Conservation (phyloP, 305 asterid species). For the Rubia peregrina region DNA sequence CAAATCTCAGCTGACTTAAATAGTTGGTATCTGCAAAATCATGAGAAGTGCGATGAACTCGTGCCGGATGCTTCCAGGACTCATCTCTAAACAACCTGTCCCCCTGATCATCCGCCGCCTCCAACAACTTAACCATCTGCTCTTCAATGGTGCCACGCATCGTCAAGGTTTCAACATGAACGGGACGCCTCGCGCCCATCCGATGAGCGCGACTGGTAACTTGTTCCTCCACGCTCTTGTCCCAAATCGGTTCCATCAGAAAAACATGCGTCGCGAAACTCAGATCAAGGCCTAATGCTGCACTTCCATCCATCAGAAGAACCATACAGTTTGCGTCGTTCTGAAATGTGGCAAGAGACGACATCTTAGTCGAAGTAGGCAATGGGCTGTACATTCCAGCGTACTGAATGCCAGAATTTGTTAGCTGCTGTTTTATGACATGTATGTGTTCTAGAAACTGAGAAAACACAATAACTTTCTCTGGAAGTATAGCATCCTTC, state of each 20-base stretch:
- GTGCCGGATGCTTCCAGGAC: slow-evolving; percentile 41
- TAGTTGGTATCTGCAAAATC: slow-evolving; percentile 94
- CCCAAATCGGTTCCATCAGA: slow-evolving; percentile 99
- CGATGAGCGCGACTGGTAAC: slow-evolving; percentile 99
- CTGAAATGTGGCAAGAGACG: slow-evolving; percentile 70
- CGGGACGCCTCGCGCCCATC: slow-evolving; percentile 94
- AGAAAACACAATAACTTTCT: slow-evolving; percentile 85
- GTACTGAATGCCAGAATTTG: slow-evolving; percentile 62
- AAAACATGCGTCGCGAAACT: slow-evolving; percentile 89
- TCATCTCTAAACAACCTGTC: slow-evolving; percentile 51
- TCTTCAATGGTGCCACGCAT: slow-evolving; percentile 96
- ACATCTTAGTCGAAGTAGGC: slow-evolving; percentile 73
- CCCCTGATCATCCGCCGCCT: slow-evolving; percentile 45
- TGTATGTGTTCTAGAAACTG: slow-evolving; percentile 98
- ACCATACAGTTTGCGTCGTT: slow-evolving; percentile 81
- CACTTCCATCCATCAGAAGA: slow-evolving; percentile 98
- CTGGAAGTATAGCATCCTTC: slow-evolving; percentile 33
- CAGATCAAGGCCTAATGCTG: slow-evolving; percentile 96
- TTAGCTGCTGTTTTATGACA: slow-evolving; percentile 81
- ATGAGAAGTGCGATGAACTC: slow-evolving; percentile 64
- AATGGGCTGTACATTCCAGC: slow-evolving; percentile 87
- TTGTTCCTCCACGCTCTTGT: slow-evolving; percentile 97
- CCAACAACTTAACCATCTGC: slow-evolving; percentile 90
- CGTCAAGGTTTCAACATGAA: slow-evolving; percentile 82
- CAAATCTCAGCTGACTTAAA: slow-evolving; percentile 69